Base-by-base conservation (phyloP, 345 rosid genomes). In the Gossypium sturtianum region DNA sequence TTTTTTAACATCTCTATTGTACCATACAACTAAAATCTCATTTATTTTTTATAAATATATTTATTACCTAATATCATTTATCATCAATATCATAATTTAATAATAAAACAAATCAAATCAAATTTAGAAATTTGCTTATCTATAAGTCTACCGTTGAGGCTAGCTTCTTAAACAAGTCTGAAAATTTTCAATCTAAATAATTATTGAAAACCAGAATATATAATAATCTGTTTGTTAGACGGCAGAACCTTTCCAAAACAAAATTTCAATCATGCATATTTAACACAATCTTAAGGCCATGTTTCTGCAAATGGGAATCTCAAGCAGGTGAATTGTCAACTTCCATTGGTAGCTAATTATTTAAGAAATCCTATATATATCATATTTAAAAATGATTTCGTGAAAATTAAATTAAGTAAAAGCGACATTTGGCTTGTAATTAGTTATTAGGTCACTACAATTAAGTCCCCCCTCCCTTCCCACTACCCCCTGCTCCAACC, bases 341-440 rank as follows among this genome's bases (percentile, higher is more conserved):
- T 29, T 69, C 73, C 73, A 29, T 9, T 17, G 60, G 10, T 29
- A 52, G 29, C 73, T 51, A 69, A 69, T 69, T 69, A 17, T 51
- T 69, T 52, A 69, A 69, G 25, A 69, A 69, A 69, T 29, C 57
- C 1, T 12, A 2, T 22, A 44, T 22, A 9, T 58, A 34, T 34
- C 7, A 34, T 34, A 23, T 23, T 11, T 47, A 12, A 48, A 27
- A 38, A n/a, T 60, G 82, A 77, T 87, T 79, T 10, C 91, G 74
- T 86, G 47, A 76, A 65, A 81, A 81, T 13, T 47, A 76, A 78
- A 78, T 15, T 53, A 88, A 86, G 91, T 83, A 86, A 93, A 87
- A 91, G 84, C 83, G 98, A 93, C 98, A 54, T 83, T 65, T 80
- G 82, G 88, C 79, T 84, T 87, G 97, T 80, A 82, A 86, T 89